Conservation (phyloP, 805 yeast genomes). For the Hanseniaspora clermontiae region DNA sequence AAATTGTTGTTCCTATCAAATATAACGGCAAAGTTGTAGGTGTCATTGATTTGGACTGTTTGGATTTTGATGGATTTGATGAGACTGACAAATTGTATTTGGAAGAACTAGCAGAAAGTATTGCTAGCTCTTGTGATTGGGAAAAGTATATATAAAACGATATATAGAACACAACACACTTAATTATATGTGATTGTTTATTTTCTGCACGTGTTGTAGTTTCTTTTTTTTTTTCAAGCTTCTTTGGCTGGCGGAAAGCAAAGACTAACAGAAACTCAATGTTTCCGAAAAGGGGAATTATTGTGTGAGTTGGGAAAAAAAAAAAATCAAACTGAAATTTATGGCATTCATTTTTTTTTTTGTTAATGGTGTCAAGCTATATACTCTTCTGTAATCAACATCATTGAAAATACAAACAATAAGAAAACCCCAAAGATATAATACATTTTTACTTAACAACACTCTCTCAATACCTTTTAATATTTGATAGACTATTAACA, state of each 20-base stretch:
- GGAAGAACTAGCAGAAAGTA: constrained; percentile 43
- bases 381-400: too few species aligned
- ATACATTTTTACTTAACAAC: not conserved
- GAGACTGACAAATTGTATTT: constrained; percentile 45
- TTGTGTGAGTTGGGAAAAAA: not conserved
- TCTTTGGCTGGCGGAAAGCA: not conserved
- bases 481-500: not conserved
- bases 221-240: not conserved
- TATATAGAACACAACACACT: too few species aligned
- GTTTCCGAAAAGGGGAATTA: not conserved
- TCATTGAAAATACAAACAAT: not conserved
- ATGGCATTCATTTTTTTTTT: not conserved
- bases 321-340: not conserved
- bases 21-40: constrained; percentile 41
- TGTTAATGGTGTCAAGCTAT: too few species aligned
- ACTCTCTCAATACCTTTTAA: not conserved
- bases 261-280: not conserved
- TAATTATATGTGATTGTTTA: not conserved
- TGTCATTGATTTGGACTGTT: constrained; percentile 79
- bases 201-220: not conserved
- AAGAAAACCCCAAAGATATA: not conserved
- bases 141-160: constrained; percentile 26
- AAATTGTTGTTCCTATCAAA: constrained; percentile 77
- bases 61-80: constrained; percentile 52
- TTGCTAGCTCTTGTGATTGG: constrained; percentile 40